Conservation (phyloP, 1,284 basidiomycete species). For the Testicularia cyperi region DNA sequence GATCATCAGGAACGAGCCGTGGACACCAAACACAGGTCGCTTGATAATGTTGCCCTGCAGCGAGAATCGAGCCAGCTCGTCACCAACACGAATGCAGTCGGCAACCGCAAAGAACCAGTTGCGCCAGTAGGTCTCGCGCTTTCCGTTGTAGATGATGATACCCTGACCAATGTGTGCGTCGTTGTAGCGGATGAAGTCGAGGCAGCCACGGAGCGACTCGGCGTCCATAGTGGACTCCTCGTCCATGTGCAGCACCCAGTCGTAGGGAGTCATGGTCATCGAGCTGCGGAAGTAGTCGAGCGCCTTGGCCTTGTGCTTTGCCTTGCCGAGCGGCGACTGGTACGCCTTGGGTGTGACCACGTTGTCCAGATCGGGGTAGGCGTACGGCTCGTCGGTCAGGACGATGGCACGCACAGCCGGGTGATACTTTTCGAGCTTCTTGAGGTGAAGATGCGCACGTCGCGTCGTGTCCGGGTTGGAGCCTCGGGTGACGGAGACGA, state of each 20-base stretch:
- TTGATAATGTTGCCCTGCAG: conserved; percentile 62
- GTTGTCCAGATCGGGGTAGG: conserved; percentile 62
- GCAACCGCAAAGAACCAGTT: conserved; percentile 63
- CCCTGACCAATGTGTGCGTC: conserved; percentile 62
- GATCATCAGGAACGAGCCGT: conserved; percentile 62
- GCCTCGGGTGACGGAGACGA: conserved; percentile 62
- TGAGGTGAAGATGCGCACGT: conserved; percentile 60
- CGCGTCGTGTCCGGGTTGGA: conserved; percentile 61
- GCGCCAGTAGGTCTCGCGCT: conserved; percentile 61
- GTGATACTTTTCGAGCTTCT: conserved; percentile 62
- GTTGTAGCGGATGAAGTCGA: conserved; percentile 61
- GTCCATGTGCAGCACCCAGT: conserved; percentile 63
- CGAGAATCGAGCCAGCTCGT: conserved; percentile 62
- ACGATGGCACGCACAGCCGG: conserved; percentile 61
- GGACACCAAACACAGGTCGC: conserved; percentile 62
- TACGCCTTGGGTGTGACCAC: conserved; percentile 62
- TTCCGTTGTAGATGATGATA: conserved; percentile 62
- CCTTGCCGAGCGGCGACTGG: conserved; percentile 61
- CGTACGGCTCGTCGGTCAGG: conserved; percentile 62
- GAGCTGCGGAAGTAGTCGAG: conserved; percentile 62
- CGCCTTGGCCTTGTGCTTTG: conserved; percentile 62
- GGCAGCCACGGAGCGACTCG: conserved; percentile 61
- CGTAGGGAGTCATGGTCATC: conserved; percentile 61
- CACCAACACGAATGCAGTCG: conserved; percentile 62
- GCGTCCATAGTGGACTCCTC: conserved; percentile 62